Evolutionary conservation across 208 protist genomes (phyloP).

Genomic region (Strigomonas culicis): DNA sequence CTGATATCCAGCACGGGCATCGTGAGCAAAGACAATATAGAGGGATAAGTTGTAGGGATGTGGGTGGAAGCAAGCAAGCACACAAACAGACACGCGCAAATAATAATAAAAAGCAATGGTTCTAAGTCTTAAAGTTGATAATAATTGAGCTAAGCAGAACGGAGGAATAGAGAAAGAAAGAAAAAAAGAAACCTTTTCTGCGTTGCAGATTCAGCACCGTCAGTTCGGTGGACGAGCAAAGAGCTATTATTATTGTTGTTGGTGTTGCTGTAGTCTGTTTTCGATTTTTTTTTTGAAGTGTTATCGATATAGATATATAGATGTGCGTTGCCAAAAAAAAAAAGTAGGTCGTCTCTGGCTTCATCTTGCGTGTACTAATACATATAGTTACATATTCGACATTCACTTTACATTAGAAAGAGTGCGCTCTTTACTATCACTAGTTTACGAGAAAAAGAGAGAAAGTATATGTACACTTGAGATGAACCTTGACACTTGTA

Average conservation of each 20-base stretch:
- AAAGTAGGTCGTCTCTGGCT: background rate
- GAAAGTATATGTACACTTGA: background rate
- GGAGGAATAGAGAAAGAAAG: constrained; percentile 1
- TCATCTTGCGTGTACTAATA: background rate
- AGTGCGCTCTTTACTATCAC: background rate
- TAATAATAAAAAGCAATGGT: background rate
- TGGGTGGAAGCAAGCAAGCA: background rate
- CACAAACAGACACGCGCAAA: background rate
- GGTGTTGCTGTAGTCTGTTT: background rate
- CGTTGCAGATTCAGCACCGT: background rate
- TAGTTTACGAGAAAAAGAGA: background rate
- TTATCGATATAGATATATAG: background rate
- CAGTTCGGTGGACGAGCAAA: background rate
- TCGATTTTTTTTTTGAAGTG: background rate
- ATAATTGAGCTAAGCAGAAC: background rate
- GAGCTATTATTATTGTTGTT: background rate
- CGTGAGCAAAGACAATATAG: constrained; percentile 3
- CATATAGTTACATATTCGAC: background rate
- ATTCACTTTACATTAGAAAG: background rate
- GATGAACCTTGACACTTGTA: no score
- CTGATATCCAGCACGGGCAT: constrained; percentile 44
- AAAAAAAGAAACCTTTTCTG: background rate
- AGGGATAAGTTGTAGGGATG: constrained; percentile 12
- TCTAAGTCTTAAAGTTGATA: background rate
- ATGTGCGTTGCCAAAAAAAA: background rate